Percentiles rank a stretch among this genome's conserved stretches.
Evolutionary conservation across 371 early-diverging fungal genomes (phyloP).

Genomic region (Mortierella sp.): DNA sequence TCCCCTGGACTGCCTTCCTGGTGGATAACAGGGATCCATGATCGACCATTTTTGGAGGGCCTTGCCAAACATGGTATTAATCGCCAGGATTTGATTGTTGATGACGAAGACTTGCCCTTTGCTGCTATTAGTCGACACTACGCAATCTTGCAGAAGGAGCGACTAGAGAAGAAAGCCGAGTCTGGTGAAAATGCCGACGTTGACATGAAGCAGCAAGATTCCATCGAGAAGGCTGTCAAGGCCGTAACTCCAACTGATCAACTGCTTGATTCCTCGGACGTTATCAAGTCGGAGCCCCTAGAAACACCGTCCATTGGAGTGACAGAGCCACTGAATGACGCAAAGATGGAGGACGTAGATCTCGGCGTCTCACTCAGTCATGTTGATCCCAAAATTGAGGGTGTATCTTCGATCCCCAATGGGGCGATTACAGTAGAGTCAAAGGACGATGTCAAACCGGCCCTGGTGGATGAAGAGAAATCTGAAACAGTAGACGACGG

Average conservation of each 20-base stretch:
- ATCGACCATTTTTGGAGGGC: constrained; percentile 76
- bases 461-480: neutral
- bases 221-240: constrained; percentile 18
- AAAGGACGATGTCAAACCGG: constrained; percentile 1
- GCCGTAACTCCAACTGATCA: constrained; percentile 18
- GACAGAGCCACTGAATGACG: neutral
- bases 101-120: constrained; percentile 75
- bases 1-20: constrained; percentile 63
- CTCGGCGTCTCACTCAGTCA: neutral
- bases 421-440: neutral
- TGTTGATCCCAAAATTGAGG: neutral
- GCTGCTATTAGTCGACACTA: constrained; percentile 48
- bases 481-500: neutral
- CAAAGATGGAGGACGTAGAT: neutral
- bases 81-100: constrained; percentile 76
- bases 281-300: neutral
- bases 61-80: constrained; percentile 81
- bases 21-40: constrained; percentile 79
- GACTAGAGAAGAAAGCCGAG: constrained; percentile 20
- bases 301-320: neutral
- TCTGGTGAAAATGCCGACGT: neutral
- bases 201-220: constrained; percentile 7
- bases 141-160: constrained; percentile 24
- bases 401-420: neutral
- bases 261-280: neutral